A percentile compares a stretch with the other conserved stretches of the same genome.
Conservation (phyloP, 768 basidiomycete species). For the Daedalea quercina region DNA sequence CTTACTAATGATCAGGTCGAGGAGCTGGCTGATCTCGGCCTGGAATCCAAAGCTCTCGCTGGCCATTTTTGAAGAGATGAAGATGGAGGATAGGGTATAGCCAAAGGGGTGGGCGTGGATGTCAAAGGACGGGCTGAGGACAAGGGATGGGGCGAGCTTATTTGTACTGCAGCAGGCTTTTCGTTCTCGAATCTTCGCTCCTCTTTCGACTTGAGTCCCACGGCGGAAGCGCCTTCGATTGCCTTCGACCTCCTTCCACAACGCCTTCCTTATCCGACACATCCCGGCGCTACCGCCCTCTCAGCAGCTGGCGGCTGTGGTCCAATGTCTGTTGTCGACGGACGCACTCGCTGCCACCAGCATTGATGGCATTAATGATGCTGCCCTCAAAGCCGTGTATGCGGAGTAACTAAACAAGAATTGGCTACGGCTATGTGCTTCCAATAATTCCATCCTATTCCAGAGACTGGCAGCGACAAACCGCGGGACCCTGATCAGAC, state of each 20-base stretch:
- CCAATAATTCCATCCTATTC: too few species aligned
- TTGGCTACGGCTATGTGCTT: too few species aligned
- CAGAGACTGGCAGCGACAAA: too few species aligned
- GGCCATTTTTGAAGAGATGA: slow-evolving; percentile 42
- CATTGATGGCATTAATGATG: too few species aligned
- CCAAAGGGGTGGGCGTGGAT: slow-evolving; percentile 9
- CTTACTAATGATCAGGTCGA: slow-evolving; percentile 98
- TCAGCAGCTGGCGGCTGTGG: too few species aligned
- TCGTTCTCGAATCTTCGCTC: slow-evolving; percentile 41
- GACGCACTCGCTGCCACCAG: too few species aligned
- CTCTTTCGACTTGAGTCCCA: slow-evolving; percentile 7
- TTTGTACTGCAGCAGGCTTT: slow-evolving; percentile 26
- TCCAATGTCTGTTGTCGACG: too few species aligned
- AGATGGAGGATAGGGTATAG: slow-evolving; percentile 3
- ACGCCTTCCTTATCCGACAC: slow-evolving; percentile 8
- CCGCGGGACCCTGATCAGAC: too few species aligned
- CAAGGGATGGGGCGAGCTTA: slow-evolving; percentile 12
- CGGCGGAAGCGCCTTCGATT: slow-evolving; percentile 4
- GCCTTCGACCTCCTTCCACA: slow-evolving; percentile 7
- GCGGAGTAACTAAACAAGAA: too few species aligned
- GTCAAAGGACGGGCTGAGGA: slow-evolving; percentile 10
- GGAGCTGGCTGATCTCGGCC: slow-evolving; percentile 97
- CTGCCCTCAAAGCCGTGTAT: too few species aligned
- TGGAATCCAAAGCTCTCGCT: slow-evolving; percentile 93
- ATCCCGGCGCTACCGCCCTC: neutral